Percentiles rank a stretch among this genome's conserved stretches.
Evolutionary conservation across 2,329 filamentous ascomycete species (phyloP).

Genomic region (Massarina eburnea): DNA sequence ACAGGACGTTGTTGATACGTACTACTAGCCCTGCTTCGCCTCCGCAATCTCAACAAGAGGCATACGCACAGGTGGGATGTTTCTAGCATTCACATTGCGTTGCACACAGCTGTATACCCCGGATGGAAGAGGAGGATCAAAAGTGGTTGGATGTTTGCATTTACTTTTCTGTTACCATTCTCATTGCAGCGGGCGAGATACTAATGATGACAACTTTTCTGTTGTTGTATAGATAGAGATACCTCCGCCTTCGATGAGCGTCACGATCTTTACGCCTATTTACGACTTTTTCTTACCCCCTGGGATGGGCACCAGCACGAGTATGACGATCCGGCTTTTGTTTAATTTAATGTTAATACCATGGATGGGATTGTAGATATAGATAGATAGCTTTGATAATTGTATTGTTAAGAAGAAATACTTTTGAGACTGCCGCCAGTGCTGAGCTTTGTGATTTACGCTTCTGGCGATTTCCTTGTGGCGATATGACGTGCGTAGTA

Average conservation of each 20-base stretch:
- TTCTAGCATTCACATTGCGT: neutral
- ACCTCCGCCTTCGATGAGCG: slow-evolving; percentile 31
- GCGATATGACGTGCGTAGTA: too few relatives aligned
- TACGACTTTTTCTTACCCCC: slow-evolving; percentile 9
- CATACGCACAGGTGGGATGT: neutral
- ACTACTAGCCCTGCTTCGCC: slow-evolving; percentile 14
- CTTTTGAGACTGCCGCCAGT: too few relatives aligned
- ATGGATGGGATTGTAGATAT: too few relatives aligned
- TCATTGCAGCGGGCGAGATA: slow-evolving; percentile 5
- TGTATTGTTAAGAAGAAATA: too few relatives aligned
- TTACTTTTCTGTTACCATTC: slow-evolving; percentile 10
- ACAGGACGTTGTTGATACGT: slow-evolving; percentile 37
- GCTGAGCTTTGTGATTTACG: too few relatives aligned
- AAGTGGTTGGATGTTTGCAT: slow-evolving; percentile 1
- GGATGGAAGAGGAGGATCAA: slow-evolving; percentile 2
- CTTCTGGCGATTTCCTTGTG: too few relatives aligned
- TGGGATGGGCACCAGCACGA: slow-evolving; percentile 10
- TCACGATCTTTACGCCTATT: slow-evolving; percentile 20
- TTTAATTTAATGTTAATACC: slow-evolving; percentile 16
- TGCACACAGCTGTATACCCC: slow-evolving; percentile 1
- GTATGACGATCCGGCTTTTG: slow-evolving; percentile 1
- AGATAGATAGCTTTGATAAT: too few relatives aligned
- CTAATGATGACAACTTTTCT: slow-evolving; percentile 7
- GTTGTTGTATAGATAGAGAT: slow-evolving; percentile 25
- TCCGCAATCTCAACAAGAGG: neutral